Evolutionary conservation across 345 rosid genomes (phyloP).

Genomic region (Populus davidiana): DNA sequence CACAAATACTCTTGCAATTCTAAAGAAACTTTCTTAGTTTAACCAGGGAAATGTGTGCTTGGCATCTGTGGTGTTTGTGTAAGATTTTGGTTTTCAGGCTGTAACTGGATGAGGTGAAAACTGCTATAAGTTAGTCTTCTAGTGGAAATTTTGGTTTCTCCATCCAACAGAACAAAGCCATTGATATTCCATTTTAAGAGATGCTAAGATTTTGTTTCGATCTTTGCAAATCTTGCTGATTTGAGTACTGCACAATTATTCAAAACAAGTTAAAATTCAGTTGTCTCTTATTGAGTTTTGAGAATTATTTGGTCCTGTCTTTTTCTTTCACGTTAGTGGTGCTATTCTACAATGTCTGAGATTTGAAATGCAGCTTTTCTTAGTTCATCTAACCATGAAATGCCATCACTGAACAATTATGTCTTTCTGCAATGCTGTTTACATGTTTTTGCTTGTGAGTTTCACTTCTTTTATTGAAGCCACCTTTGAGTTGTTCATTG

Average conservation of each 20-base stretch:
- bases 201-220: no score
- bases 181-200: background rate
- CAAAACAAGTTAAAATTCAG: background rate
- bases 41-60: no score
- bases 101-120: no score
- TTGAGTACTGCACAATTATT: background rate
- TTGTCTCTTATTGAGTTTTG: background rate
- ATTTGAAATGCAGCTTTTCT: background rate
- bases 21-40: no score
- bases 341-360: background rate
- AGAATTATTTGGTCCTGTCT: background rate
- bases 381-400: background rate
- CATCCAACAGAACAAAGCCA: background rate
- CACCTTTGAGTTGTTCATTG: constrained; percentile 11
- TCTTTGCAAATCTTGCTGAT: background rate
- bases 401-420: background rate
- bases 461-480: constrained; percentile 2
- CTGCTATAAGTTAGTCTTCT: no score
- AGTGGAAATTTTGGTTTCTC: background rate
- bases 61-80: no score
- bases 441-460: background rate
- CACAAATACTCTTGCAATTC: background rate
- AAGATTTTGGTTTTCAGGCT: no score
- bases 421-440: constrained; percentile 2
- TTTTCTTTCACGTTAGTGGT: background rate